Conservation (phyloP, 2,329 filamentous ascomycete species). For the Sporothrix mexicana region DNA sequence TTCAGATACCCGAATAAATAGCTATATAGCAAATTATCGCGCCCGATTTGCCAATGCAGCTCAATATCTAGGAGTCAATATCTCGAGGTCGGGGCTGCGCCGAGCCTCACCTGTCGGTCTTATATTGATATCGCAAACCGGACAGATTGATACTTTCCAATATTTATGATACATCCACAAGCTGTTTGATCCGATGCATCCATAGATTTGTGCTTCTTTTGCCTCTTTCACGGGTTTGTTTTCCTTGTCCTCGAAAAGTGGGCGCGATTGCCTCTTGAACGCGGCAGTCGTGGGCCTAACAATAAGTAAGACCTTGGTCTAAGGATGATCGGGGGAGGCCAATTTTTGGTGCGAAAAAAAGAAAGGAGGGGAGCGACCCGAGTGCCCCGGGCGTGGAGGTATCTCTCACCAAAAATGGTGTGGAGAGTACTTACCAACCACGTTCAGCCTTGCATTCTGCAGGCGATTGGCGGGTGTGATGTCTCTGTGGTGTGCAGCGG, state of each 20-base stretch:
- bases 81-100: not conserved
- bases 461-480: conserved; percentile 24
- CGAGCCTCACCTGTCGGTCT: not conserved
- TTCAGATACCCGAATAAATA: not conserved
- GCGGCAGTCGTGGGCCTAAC: conserved; percentile 25
- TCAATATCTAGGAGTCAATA: not conserved
- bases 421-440: not conserved
- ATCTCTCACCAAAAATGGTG: conserved; percentile 8
- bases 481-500: conserved; percentile 18
- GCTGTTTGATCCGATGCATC: not conserved
- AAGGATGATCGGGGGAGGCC: not conserved
- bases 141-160: too few relatives aligned
- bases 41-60: too few relatives aligned
- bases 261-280: conserved; percentile 19
- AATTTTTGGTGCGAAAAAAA: not conserved
- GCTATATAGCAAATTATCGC: not conserved
- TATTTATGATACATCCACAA: too few relatives aligned
- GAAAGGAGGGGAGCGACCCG: conserved; percentile 11
- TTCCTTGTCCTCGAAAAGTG: conserved; percentile 27
- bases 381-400: conserved; percentile 22
- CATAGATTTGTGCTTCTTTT: not conserved
- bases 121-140: not conserved
- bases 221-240: not conserved
- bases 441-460: conserved; percentile 39
- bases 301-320: not conserved